Evolutionary conservation across 768 basidiomycete species (phyloP).

Genomic region (Russula dissimulans): DNA sequence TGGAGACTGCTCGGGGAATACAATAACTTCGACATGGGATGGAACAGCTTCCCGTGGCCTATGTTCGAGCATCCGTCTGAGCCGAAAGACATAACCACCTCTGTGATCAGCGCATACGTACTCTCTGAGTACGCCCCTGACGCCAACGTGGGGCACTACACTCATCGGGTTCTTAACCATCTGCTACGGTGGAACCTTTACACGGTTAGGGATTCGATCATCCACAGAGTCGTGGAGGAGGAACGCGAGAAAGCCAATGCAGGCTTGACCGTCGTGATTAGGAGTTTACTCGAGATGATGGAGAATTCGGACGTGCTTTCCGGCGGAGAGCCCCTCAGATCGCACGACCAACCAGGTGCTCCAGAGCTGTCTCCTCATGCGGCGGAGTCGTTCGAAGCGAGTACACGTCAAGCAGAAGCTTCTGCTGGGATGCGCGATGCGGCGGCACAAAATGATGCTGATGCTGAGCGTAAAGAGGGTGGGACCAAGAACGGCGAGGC

Average conservation of each 20-base stretch:
- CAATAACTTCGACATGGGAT: conserved; percentile 34
- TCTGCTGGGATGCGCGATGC: not conserved
- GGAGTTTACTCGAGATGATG: conserved; percentile 64
- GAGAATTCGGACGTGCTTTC: conserved; percentile 23
- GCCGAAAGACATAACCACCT: conserved; percentile 53
- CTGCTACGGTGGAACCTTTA: conserved; percentile 86
- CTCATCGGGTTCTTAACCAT: too few relatives aligned
- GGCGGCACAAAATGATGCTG: too few relatives aligned
- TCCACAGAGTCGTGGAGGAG: conserved; percentile 52
- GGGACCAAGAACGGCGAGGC: too few relatives aligned
- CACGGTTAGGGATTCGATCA: conserved; percentile 61
- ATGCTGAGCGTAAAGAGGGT: too few relatives aligned
- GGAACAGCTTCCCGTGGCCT: conserved; percentile 72
- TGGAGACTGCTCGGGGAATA: conserved; percentile 39
- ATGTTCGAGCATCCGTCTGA: conserved; percentile 45
- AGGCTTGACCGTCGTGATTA: conserved; percentile 61
- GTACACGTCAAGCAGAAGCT: conserved; percentile 10
- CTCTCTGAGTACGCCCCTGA: conserved; percentile 46
- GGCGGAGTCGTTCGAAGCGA: conserved; percentile 17
- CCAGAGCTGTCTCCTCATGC: conserved; percentile 16
- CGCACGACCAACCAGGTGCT: not conserved
- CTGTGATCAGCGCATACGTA: conserved; percentile 52
- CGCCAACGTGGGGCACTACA: too few relatives aligned
- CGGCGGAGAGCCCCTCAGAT: too few relatives aligned
- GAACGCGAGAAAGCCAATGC: conserved; percentile 60